These are phyloP conservation scores for Tylopilus vinaceipallidus DNA, from an alignment of 768 basidiomycete species.

Conservation along the genomic window DNA sequence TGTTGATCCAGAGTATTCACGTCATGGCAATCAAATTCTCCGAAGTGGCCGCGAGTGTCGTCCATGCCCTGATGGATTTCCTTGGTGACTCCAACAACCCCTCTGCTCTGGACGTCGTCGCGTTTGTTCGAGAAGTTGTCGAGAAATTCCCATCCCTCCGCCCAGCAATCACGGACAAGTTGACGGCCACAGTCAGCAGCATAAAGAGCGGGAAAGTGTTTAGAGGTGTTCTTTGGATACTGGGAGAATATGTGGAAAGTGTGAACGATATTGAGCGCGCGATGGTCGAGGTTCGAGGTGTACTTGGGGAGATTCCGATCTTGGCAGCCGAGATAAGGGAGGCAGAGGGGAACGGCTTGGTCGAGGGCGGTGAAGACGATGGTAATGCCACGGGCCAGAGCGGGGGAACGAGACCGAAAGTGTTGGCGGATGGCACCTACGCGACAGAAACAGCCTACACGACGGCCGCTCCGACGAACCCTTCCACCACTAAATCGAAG, in stretches of 20 bases:
- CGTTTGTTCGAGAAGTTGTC: conserved; percentile 88
- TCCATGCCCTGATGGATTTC: conserved; percentile 92
- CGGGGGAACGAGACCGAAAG: conserved; percentile 60
- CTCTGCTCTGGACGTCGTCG: conserved; percentile 91
- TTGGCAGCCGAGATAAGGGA: conserved; percentile 87
- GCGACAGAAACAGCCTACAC: conserved; percentile 94
- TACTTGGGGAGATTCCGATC: conserved; percentile 96
- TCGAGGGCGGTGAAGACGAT: conserved; percentile 46
- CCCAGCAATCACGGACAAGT: conserved; percentile 77
- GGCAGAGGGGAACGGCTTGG: conserved; percentile 51
- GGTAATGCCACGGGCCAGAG: conserved; percentile 34
- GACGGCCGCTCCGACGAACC: conserved; percentile 53
- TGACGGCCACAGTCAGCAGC: conserved; percentile 74
- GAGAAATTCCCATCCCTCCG: conserved; percentile 95
- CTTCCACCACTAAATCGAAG: conserved; percentile 87
- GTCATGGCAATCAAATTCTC: conserved; percentile 95
- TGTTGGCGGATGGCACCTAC: conserved; percentile 95
- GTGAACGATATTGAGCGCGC: conserved; percentile 65
- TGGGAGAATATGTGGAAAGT: conserved; percentile 90
- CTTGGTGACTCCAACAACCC: conserved; percentile 93
- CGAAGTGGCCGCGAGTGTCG: conserved; percentile 93
- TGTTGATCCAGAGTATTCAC: conserved; percentile 96
- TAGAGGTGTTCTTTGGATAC: conserved; percentile 94
- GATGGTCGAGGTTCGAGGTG: conserved; percentile 77
- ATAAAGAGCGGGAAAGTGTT: conserved; percentile 98